phyloP scores from a whole-genome alignment of 225 moss, liverwort and hornwort genomes.

The Lunularia cruciata region DNA sequence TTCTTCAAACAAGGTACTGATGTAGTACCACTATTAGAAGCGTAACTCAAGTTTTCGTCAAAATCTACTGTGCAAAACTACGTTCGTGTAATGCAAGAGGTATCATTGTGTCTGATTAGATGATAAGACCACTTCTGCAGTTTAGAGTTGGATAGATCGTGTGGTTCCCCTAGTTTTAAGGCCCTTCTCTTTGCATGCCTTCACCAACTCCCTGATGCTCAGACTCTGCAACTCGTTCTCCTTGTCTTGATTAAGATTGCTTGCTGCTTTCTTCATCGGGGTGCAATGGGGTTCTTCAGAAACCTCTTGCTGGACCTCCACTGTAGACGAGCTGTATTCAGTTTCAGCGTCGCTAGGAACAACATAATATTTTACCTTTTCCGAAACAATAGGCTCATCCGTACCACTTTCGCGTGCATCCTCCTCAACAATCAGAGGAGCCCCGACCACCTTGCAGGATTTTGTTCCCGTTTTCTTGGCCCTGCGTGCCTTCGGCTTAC shows the following conservation, averaged over 20 bases:
- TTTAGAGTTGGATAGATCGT: conserved; percentile 11
- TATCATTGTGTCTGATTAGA: neutral
- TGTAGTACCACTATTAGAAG: too few relatives aligned
- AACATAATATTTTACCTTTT: too few relatives aligned
- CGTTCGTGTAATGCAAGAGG: conserved; percentile 22
- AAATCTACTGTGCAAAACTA: too few relatives aligned
- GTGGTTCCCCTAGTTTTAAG: neutral
- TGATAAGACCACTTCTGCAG: too few relatives aligned
- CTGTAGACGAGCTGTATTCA: too few relatives aligned
- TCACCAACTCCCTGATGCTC: conserved; percentile 8
- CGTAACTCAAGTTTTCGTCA: too few relatives aligned
- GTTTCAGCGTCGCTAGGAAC: neutral
- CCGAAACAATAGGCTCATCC: neutral
- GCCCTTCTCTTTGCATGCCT: conserved; percentile 5
- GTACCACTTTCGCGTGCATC: too few relatives aligned
- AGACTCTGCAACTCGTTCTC: neutral
- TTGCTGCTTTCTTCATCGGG: neutral
- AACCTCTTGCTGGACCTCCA: neutral
- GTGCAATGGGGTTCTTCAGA: neutral
- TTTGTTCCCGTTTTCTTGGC: neutral
- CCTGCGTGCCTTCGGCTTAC: neutral
- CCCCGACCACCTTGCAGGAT: neutral
- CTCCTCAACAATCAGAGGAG: too few relatives aligned
- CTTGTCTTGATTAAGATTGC: neutral
- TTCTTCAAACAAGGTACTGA: too few relatives aligned